These are phyloP conservation scores for Pseudogymnoascus pannorum DNA, from an alignment of 2,329 filamentous ascomycete species.

Conservation along the genomic window DNA sequence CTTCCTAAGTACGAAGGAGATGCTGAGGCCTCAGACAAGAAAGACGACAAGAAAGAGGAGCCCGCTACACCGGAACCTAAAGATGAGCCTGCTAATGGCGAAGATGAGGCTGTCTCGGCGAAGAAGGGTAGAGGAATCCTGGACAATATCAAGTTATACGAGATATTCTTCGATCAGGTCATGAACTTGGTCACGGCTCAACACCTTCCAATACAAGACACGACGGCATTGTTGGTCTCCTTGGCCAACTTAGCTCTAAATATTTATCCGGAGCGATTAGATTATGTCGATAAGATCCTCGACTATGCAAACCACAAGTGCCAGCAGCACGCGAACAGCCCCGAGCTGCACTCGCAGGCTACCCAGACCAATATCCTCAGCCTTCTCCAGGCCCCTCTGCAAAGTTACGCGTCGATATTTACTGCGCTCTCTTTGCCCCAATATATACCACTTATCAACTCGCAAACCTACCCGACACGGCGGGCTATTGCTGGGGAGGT, in stretches of 20 bases:
- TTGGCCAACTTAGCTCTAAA: slow-evolving; percentile 88
- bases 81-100: slow-evolving; percentile 31
- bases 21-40: slow-evolving; percentile 34
- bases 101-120: slow-evolving; percentile 28
- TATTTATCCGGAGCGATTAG: slow-evolving; percentile 85
- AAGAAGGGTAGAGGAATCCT: slow-evolving; percentile 48
- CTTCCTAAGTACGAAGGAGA: slow-evolving; percentile 23
- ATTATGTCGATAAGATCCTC: slow-evolving; percentile 92
- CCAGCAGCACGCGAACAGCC: slow-evolving; percentile 81
- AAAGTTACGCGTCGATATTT: slow-evolving; percentile 87
- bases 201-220: slow-evolving; percentile 87
- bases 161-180: slow-evolving; percentile 95
- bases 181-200: slow-evolving; percentile 88
- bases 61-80: slow-evolving; percentile 16
- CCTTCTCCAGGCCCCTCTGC: slow-evolving; percentile 82
- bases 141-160: slow-evolving; percentile 80
- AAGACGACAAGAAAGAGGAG: slow-evolving; percentile 40
- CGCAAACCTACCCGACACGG: slow-evolving; percentile 87
- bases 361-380: slow-evolving; percentile 85
- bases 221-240: slow-evolving; percentile 88
- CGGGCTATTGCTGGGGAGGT: slow-evolving; percentile 87
- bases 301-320: slow-evolving; percentile 84
- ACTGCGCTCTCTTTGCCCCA: slow-evolving; percentile 90
- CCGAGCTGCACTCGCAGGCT: slow-evolving; percentile 83
- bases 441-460: slow-evolving; percentile 82